phyloP scores from a whole-genome alignment of 768 basidiomycete genomes.

The Sporobolomyces pararoseus region DNA sequence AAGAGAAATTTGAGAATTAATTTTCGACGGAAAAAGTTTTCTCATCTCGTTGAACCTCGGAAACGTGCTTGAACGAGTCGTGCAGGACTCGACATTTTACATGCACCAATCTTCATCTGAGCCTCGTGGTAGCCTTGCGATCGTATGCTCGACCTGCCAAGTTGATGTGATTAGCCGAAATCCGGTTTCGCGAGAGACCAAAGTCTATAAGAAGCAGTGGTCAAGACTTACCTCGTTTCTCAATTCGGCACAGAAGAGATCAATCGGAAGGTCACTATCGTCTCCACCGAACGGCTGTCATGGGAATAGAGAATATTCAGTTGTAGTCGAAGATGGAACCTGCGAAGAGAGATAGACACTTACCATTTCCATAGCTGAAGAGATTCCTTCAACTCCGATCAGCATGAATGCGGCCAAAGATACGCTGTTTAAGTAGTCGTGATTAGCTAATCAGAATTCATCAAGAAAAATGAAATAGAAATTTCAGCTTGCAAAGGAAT shows the following conservation, averaged over 20 bases:
- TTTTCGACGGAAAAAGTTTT: no score
- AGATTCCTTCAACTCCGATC: constrained; percentile 64
- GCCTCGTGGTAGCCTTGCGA: constrained; percentile 12
- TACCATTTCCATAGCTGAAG: constrained; percentile 8
- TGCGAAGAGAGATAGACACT: background rate
- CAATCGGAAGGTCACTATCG: constrained; percentile 39
- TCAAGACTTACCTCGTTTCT: constrained; percentile 39
- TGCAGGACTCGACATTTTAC: no score
- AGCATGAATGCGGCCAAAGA: constrained; percentile 72
- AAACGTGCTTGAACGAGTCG: no score
- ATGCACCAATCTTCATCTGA: no score
- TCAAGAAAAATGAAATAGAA: background rate
- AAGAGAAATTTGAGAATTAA: no score
- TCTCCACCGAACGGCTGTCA: constrained; percentile 39
- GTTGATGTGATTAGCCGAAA: no score
- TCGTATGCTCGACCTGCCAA: constrained; percentile 37
- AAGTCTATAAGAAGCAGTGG: no score
- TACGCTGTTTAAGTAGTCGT: constrained; percentile 10
- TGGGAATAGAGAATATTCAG: background rate
- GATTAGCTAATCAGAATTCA: no score
- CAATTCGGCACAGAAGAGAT: constrained; percentile 42
- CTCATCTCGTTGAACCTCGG: no score
- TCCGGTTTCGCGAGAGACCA: background rate
- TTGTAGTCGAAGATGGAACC: no score
- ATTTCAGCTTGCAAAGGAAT: constrained; percentile 49